Percentiles rank a stretch among this genome's conserved stretches.
phyloP scores from a whole-genome alignment of 208 protist species.

The Leishmania turanica region DNA sequence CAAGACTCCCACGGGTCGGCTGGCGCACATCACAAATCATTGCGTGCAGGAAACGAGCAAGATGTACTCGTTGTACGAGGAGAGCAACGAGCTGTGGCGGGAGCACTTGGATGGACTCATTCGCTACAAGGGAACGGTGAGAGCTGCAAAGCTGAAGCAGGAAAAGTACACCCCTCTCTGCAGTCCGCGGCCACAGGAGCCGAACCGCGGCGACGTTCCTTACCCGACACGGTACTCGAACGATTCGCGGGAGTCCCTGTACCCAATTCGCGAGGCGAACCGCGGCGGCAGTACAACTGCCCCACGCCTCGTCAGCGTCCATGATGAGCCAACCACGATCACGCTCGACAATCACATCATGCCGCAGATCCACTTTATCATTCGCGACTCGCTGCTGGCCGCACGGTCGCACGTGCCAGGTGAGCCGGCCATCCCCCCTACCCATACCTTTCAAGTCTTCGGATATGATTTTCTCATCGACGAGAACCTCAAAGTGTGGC shows the following conservation, averaged over 20 bases:
- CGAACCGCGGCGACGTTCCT: background rate
- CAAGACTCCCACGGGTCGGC: slow-evolving; percentile 30
- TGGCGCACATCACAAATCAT: slow-evolving; percentile 91
- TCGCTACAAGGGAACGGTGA: slow-evolving; percentile 54
- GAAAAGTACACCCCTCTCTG: slow-evolving; percentile 6
- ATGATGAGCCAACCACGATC: slow-evolving; percentile 13
- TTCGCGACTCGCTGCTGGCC: slow-evolving; percentile 65
- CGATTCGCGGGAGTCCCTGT: slow-evolving; percentile 14
- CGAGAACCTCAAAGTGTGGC: slow-evolving; percentile 66
- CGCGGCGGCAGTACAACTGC: slow-evolving; percentile 15
- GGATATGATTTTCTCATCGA: slow-evolving; percentile 92
- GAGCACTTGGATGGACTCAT: slow-evolving; percentile 81
- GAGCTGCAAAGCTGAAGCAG: slow-evolving; percentile 32
- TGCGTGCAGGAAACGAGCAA: slow-evolving; percentile 74
- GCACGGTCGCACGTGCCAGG: slow-evolving; percentile 41
- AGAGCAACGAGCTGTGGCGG: slow-evolving; percentile 79
- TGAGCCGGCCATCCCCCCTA: slow-evolving; percentile 45
- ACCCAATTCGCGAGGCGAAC: slow-evolving; percentile 15
- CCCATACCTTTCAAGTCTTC: slow-evolving; percentile 88
- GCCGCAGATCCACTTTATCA: slow-evolving; percentile 78
- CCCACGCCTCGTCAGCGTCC: background rate
- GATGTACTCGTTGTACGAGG: slow-evolving; percentile 72
- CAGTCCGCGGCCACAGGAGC: slow-evolving; percentile 33
- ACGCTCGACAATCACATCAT: slow-evolving; percentile 63
- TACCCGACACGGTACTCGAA: slow-evolving; percentile 9